Evolutionary conservation across 2,329 filamentous ascomycete genomes (phyloP).

Genomic region (Parasarocladium wereldwijsianum): DNA sequence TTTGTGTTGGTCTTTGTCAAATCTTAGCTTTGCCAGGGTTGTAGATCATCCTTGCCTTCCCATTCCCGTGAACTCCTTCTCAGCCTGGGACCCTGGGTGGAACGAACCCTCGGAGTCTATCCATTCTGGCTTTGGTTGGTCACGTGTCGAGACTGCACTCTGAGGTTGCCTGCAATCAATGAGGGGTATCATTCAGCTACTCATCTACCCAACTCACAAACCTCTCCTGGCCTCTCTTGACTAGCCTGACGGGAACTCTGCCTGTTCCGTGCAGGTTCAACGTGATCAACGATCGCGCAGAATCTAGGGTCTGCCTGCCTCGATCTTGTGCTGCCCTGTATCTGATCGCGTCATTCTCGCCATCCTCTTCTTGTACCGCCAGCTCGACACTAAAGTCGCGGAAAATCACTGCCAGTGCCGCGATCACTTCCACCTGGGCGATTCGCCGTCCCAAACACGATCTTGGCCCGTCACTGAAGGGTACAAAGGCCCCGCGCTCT

Average conservation of each 20-base stretch:
- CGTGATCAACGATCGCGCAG: constrained; percentile 50
- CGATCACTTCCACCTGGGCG: constrained; percentile 43
- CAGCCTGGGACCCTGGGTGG: too few relatives aligned
- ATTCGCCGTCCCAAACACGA: constrained; percentile 43
- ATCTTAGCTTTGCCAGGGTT: too few relatives aligned
- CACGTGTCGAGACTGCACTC: neutral
- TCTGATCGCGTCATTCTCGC: constrained; percentile 37
- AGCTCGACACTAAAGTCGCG: constrained; percentile 54
- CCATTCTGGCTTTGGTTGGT: too few relatives aligned
- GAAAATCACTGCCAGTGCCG: constrained; percentile 38
- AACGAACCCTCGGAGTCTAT: too few relatives aligned
- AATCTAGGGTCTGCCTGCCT: constrained; percentile 33
- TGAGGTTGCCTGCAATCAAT: too few relatives aligned
- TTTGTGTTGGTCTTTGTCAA: too few relatives aligned
- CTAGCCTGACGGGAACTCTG: constrained; percentile 51
- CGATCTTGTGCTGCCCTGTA: constrained; percentile 47
- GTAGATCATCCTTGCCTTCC: too few relatives aligned
- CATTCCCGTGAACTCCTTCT: too few relatives aligned
- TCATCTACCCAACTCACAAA: constrained; percentile 34
- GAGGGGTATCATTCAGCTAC: neutral
- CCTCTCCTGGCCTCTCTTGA: constrained; percentile 54
- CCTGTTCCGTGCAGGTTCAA: constrained; percentile 50
- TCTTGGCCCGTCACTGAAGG: constrained; percentile 43
- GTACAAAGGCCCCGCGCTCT: constrained; percentile 38
- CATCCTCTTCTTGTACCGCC: constrained; percentile 43